phyloP scores from a whole-genome alignment of 306 rosid species.

The Crotalaria pallida region DNA sequence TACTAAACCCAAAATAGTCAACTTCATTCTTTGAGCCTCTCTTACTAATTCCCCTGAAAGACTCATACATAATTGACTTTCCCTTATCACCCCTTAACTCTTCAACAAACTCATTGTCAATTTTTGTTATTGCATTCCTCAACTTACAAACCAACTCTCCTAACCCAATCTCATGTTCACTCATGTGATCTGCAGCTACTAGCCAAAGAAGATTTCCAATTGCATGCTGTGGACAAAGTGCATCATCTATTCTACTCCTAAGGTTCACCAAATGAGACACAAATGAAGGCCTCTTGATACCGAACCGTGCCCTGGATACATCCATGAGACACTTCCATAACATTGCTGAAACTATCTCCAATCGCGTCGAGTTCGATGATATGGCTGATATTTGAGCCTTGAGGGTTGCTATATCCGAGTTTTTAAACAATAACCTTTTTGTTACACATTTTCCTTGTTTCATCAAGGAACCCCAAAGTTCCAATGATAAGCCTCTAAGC shows the following conservation, averaged over 20 bases:
- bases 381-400: slow-evolving; percentile 18
- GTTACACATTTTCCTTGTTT: slow-evolving; percentile 4
- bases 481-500: background rate
- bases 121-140: slow-evolving; percentile 3
- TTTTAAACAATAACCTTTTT: slow-evolving; percentile 37
- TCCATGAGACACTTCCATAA: slow-evolving; percentile 45
- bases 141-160: slow-evolving; percentile 15
- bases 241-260: slow-evolving; percentile 19
- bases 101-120: background rate
- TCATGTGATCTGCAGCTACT: background rate
- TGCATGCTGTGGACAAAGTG: slow-evolving; percentile 10
- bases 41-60: background rate
- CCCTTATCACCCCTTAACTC: slow-evolving; percentile 7
- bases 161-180: background rate
- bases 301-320: slow-evolving; percentile 16
- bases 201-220: slow-evolving; percentile 40
- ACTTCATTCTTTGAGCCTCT: background rate
- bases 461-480: background rate
- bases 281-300: slow-evolving; percentile 12
- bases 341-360: slow-evolving; percentile 36
- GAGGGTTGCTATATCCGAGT: slow-evolving; percentile 21
- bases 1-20: slow-evolving; percentile 19
- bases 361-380: background rate
- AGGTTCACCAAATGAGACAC: slow-evolving; percentile 33
- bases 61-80: background rate